Evolutionary conservation across 257 asterid species (phyloP), one percentile per base, ranked within the genome.

Genomic region (Forsythia viridissima): DNA sequence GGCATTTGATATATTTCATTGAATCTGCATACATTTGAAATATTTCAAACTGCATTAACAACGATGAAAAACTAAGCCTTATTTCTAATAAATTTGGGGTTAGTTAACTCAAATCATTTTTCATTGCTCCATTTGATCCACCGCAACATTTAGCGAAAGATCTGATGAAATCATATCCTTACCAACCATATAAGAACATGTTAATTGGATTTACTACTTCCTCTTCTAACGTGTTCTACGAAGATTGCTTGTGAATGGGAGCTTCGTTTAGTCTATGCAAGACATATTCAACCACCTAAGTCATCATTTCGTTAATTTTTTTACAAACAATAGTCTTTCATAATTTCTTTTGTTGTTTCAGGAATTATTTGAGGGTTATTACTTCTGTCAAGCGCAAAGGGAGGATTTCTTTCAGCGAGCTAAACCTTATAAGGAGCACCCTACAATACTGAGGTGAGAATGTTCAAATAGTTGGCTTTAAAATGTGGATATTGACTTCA

Each of bases 361-460:
- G 99, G 99, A 96, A 85, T 84, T 96, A 84, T 96, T 96, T 71
- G 99, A 96, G 87, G 98, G 97, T 66, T 91, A 91, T 85, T 96
- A 96, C 91, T 96, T 96, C 82, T 96, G 98, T 82, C 99, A 96
- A 96, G 99, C 99, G 0, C 99, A 96, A 85, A 87, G 89, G 83
- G 97, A 85, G 84, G 97, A 92, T 70, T 96, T 84, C 87, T 87
- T 96, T 83, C 91, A 76, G 78, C 87, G 91, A 79, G 97, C 99
- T 73, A 92, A 93, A 82, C 98, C 99, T 75, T 92, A 87, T 76
- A 85, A 84, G 77, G 97, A 83, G 65, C 98, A 96, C 88, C 98
- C 98, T 15, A 93, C 97, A 20, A 86, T 93, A 74, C 79, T 77
- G 76, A 92, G 97, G 98, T 90, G 84, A 82, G 82, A 81, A 70